Evolutionary conservation across 768 basidiomycete genomes (phyloP).

Genomic region (Lentinus tigrinus): DNA sequence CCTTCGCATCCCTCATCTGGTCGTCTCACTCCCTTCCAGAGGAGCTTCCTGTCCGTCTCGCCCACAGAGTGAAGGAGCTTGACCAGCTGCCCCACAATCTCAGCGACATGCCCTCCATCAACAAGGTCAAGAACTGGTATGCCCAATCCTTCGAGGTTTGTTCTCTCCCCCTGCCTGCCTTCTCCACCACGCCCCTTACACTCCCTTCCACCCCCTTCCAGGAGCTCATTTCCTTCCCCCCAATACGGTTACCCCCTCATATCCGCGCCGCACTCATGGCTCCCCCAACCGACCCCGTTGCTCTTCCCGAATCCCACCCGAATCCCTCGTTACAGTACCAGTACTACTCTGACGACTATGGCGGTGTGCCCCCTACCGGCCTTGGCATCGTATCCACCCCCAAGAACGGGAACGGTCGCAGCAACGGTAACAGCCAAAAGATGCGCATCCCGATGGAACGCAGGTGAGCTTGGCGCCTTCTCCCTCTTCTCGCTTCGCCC

Average conservation of each 20-base stretch:
- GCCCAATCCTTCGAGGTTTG: slow-evolving; percentile 96
- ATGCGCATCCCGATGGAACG: slow-evolving; percentile 83
- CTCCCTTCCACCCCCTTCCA: slow-evolving; percentile 29
- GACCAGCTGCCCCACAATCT: slow-evolving; percentile 92
- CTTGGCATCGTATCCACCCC: slow-evolving; percentile 19
- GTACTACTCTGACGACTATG: slow-evolving; percentile 36
- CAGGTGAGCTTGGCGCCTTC: slow-evolving; percentile 48
- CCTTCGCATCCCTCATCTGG: not conserved
- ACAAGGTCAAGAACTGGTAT: slow-evolving; percentile 98
- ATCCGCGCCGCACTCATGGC: slow-evolving; percentile 66
- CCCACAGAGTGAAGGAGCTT: slow-evolving; percentile 94
- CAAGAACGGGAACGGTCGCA: slow-evolving; percentile 32
- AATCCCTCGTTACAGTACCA: slow-evolving; percentile 68
- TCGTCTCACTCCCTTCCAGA: slow-evolving; percentile 43
- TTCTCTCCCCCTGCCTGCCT: slow-evolving; percentile 4
- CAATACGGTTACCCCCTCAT: slow-evolving; percentile 64
- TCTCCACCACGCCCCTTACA: not conserved
- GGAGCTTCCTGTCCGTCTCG: slow-evolving; percentile 92
- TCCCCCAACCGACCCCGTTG: slow-evolving; percentile 42
- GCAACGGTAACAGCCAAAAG: slow-evolving; percentile 50
- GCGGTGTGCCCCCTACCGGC: slow-evolving; percentile 5
- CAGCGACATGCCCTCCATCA: slow-evolving; percentile 87
- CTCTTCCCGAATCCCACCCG: slow-evolving; percentile 71
- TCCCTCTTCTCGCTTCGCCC: not conserved
- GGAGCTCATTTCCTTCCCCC: slow-evolving; percentile 89